Percentiles rank a stretch among this genome's conserved stretches.
phyloP scores from a whole-genome alignment of 441 rosid genomes.

The Adansonia gregorii region DNA sequence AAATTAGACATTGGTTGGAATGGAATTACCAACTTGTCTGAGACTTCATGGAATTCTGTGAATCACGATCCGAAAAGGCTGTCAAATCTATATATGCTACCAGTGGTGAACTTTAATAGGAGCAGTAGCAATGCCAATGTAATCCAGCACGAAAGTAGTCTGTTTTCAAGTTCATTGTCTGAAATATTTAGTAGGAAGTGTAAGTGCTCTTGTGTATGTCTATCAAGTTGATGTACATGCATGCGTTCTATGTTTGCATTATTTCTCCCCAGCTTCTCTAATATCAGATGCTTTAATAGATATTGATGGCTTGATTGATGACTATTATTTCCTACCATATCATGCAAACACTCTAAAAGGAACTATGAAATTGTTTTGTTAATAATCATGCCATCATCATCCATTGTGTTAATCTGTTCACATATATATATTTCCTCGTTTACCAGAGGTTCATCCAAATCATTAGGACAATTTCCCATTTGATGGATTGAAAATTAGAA shows the following conservation, averaged over 20 bases:
- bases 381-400: constrained; percentile 2
- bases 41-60: constrained; percentile 43
- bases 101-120: constrained; percentile 40
- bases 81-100: constrained; percentile 43
- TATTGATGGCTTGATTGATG: not conserved
- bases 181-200: constrained; percentile 59
- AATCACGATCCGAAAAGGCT: constrained; percentile 43
- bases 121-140: constrained; percentile 33
- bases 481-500: constrained; percentile 20
- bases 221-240: constrained; percentile 2
- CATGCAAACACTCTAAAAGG: constrained; percentile 9
- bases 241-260: not conserved
- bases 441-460: not conserved
- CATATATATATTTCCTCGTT: not conserved
- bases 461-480: constrained; percentile 12
- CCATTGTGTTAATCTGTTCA: constrained; percentile 13
- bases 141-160: constrained; percentile 67
- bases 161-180: constrained; percentile 73
- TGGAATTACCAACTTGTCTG: constrained; percentile 40
- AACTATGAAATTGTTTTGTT: not conserved
- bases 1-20: constrained; percentile 42
- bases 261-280: not conserved
- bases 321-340: constrained; percentile 6
- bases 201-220: constrained; percentile 35
- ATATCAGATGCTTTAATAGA: constrained; percentile 6